phyloP scores from a whole-genome alignment of 2,329 filamentous ascomycete species.

The Phialemonium atrogriseum region DNA sequence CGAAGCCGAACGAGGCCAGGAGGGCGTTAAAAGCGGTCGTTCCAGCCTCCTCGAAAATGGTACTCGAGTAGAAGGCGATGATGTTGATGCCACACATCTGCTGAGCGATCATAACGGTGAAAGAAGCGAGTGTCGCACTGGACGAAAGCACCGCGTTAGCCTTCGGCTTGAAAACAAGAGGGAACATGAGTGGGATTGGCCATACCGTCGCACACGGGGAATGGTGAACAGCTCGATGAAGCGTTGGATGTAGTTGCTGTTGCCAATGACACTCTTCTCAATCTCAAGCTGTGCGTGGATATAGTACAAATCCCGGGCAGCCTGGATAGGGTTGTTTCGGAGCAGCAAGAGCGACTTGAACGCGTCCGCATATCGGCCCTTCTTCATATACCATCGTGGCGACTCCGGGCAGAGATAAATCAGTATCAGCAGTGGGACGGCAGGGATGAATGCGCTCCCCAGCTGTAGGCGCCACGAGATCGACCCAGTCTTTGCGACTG shows the following conservation, averaged over 20 bases:
- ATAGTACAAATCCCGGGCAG: conserved; percentile 54
- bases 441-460: conserved; percentile 57
- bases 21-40: conserved; percentile 29
- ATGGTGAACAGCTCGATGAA: conserved; percentile 50
- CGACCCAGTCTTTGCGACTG: conserved; percentile 39
- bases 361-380: conserved; percentile 43
- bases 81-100: conserved; percentile 53
- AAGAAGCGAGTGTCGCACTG: conserved; percentile 54
- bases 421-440: conserved; percentile 47
- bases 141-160: neutral
- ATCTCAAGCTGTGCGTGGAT: conserved; percentile 43
- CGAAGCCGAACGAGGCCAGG: conserved; percentile 34
- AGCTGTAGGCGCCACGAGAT: conserved; percentile 57
- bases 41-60: conserved; percentile 35
- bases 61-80: conserved; percentile 39
- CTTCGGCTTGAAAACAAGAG: too few species aligned
- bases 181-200: too few species aligned
- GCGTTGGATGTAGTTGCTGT: conserved; percentile 39
- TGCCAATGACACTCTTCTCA: conserved; percentile 21
- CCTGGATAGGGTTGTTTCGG: conserved; percentile 50
- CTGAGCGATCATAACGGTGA: conserved; percentile 59
- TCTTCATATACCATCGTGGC: conserved; percentile 59
- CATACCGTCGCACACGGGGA: conserved; percentile 39
- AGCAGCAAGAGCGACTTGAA: conserved; percentile 48
- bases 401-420: conserved; percentile 58